Conservation (phyloP, 2,329 filamentous ascomycete genomes). For the Penicillium italicum region DNA sequence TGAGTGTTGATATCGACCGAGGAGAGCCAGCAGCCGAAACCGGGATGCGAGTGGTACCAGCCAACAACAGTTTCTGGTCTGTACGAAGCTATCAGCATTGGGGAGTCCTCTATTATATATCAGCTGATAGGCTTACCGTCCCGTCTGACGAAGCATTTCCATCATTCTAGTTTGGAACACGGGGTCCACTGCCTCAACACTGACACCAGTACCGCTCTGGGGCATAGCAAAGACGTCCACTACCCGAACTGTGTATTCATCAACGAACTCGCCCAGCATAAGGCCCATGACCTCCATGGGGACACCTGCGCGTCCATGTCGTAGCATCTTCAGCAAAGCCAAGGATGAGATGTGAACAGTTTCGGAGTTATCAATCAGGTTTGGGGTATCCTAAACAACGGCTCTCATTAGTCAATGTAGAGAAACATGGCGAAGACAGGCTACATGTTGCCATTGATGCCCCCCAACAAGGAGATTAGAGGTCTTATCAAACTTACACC, state of each 20-base stretch:
- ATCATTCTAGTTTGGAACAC: slow-evolving; percentile 99
- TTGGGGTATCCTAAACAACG: slow-evolving; percentile 69
- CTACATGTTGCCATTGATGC: slow-evolving; percentile 1
- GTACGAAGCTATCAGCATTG: slow-evolving; percentile 10
- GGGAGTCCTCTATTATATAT: background rate
- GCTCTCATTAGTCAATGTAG: background rate
- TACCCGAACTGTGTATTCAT: slow-evolving; percentile 97
- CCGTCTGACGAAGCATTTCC: slow-evolving; percentile 98
- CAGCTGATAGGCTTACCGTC: slow-evolving; percentile 60
- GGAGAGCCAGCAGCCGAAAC: slow-evolving; percentile 98
- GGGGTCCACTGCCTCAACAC: slow-evolving; percentile 95
- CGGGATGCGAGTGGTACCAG: slow-evolving; percentile 99
- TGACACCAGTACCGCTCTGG: slow-evolving; percentile 95
- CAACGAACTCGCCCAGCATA: slow-evolving; percentile 98
- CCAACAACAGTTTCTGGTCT: slow-evolving; percentile 96
- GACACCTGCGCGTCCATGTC: slow-evolving; percentile 93
- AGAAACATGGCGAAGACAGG: background rate
- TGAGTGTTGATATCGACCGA: slow-evolving; percentile 99
- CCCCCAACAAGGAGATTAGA: slow-evolving; percentile 6
- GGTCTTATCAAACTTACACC: slow-evolving; percentile 34
- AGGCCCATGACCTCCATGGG: slow-evolving; percentile 99
- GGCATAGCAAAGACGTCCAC: slow-evolving; percentile 99
- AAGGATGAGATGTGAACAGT: slow-evolving; percentile 99
- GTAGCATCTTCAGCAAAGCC: slow-evolving; percentile 95
- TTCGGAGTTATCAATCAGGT: slow-evolving; percentile 97